phyloP scores from a whole-genome alignment of 148 eudicot species.

The Diospyros lotus region DNA sequence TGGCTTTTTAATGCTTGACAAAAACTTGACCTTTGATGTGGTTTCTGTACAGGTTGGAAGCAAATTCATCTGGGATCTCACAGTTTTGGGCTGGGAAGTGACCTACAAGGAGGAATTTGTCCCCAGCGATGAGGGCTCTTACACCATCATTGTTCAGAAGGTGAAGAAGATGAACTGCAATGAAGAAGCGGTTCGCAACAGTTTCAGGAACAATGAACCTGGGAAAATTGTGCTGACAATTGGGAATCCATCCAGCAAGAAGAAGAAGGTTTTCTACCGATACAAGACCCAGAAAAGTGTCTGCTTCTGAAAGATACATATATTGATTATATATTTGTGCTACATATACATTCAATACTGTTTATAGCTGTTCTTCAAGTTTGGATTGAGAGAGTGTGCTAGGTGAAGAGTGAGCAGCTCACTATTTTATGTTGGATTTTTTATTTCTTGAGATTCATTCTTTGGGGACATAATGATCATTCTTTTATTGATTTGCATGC shows the following conservation, averaged over 20 bases:
- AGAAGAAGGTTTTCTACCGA: constrained; percentile 44
- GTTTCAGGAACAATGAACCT: constrained; percentile 44
- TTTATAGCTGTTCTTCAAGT: neutral
- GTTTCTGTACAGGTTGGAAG: constrained; percentile 32
- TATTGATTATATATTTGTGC: too few relatives aligned
- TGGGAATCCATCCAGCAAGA: constrained; percentile 40
- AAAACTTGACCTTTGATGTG: neutral
- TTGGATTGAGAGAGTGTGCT: neutral
- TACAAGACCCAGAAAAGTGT: constrained; percentile 36
- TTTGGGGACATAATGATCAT: neutral
- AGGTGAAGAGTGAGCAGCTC: too few relatives aligned
- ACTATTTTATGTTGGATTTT: too few relatives aligned
- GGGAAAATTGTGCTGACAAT: constrained; percentile 61
- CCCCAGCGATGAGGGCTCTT: constrained; percentile 50
- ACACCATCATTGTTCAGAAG: constrained; percentile 51
- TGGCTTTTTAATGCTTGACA: neutral
- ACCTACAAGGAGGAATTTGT: constrained; percentile 65
- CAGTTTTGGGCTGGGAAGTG: constrained; percentile 58
- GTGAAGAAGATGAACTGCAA: constrained; percentile 31
- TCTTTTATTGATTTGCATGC: too few relatives aligned
- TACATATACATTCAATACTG: too few relatives aligned
- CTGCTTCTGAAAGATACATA: neutral
- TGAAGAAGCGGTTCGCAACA: constrained; percentile 42
- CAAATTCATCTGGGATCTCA: constrained; percentile 48
- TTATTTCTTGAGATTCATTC: neutral